Percentiles rank a stretch among this genome's conserved stretches.
Evolutionary conservation across 1,284 basidiomycete genomes (phyloP).

Genomic region (Apiotrichum akiyoshidainum): DNA sequence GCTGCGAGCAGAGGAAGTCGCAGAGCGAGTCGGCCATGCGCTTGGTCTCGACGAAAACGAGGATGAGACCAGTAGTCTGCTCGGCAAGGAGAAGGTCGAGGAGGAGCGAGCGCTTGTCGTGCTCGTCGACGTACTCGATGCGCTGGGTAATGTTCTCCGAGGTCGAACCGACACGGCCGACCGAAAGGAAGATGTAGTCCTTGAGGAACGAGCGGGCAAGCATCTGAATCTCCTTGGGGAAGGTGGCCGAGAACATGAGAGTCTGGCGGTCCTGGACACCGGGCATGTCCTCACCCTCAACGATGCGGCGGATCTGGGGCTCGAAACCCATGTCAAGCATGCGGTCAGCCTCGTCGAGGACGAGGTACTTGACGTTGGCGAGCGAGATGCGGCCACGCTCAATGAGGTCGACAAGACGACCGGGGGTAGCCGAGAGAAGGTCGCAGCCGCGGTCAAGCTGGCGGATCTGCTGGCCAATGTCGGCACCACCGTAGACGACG

Average conservation of each 20-base stretch:
- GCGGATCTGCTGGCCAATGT: constrained; percentile 92
- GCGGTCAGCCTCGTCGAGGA: constrained; percentile 98
- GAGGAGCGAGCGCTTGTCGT: constrained; percentile 93
- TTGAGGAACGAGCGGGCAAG: constrained; percentile 94
- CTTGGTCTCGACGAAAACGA: constrained; percentile 99
- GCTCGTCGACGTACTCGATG: constrained; percentile 97
- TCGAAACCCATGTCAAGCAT: constrained; percentile 99
- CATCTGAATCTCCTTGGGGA: constrained; percentile 98
- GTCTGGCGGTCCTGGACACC: constrained; percentile 88
- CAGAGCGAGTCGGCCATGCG: constrained; percentile 98
- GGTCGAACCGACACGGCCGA: constrained; percentile 96
- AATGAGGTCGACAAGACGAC: constrained; percentile 96
- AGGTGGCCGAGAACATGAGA: constrained; percentile 99
- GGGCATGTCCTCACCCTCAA: constrained; percentile 98
- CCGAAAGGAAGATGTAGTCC: constrained; percentile 94
- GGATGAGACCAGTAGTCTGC: constrained; percentile 70
- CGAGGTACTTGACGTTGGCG: constrained; percentile 94
- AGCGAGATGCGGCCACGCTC: constrained; percentile 96
- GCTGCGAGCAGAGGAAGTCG: constrained; percentile 85
- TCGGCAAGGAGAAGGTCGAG: constrained; percentile 89
- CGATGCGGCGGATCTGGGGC: constrained; percentile 97
- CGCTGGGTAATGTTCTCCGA: constrained; percentile 99
- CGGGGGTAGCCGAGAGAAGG: constrained; percentile 94
- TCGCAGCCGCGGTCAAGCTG: constrained; percentile 96
- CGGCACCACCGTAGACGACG: constrained; percentile 98